Conservation (phyloP, 345 rosid genomes). For the Gossypium anomalum region DNA sequence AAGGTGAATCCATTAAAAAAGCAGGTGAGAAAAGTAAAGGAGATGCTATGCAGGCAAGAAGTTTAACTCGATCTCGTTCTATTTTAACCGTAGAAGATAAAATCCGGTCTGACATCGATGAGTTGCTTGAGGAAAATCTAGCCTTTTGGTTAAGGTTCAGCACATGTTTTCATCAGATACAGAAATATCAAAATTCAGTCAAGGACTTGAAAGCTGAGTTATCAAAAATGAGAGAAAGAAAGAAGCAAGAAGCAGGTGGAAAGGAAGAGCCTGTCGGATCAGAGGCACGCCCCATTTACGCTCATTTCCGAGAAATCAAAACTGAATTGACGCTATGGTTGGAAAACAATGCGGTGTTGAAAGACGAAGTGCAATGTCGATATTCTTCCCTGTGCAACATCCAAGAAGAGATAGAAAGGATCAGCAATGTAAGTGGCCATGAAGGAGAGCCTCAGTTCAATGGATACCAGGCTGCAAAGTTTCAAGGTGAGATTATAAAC, state of each 20-base stretch:
- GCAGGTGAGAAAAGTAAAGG: background rate
- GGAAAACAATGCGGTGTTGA: constrained; percentile 60
- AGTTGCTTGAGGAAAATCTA: constrained; percentile 74
- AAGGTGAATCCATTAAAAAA: constrained; percentile 3
- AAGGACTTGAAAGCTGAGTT: constrained; percentile 63
- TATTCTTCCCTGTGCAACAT: constrained; percentile 49
- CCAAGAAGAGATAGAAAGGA: constrained; percentile 57
- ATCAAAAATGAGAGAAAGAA: constrained; percentile 29
- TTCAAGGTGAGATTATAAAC: constrained; percentile 82
- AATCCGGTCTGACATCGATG: constrained; percentile 62
- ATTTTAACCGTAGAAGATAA: constrained; percentile 53
- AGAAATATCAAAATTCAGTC: constrained; percentile 58
- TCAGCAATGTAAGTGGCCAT: constrained; percentile 23
- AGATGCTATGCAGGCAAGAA: background rate
- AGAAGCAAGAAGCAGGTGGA: constrained; percentile 31
- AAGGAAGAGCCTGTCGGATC: constrained; percentile 26
- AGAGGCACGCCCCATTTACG: constrained; percentile 64
- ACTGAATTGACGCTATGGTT: constrained; percentile 74
- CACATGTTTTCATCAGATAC: constrained; percentile 69
- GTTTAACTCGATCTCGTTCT: background rate
- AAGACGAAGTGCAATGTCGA: constrained; percentile 68
- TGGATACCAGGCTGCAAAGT: constrained; percentile 68
- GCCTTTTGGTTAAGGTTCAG: constrained; percentile 96
- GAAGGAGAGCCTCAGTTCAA: constrained; percentile 41
- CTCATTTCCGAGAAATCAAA: constrained; percentile 69